Evolutionary conservation across 805 yeast genomes (phyloP), one percentile per base, ranked within the genome.

Genomic region (Lipomyces sp.): DNA sequence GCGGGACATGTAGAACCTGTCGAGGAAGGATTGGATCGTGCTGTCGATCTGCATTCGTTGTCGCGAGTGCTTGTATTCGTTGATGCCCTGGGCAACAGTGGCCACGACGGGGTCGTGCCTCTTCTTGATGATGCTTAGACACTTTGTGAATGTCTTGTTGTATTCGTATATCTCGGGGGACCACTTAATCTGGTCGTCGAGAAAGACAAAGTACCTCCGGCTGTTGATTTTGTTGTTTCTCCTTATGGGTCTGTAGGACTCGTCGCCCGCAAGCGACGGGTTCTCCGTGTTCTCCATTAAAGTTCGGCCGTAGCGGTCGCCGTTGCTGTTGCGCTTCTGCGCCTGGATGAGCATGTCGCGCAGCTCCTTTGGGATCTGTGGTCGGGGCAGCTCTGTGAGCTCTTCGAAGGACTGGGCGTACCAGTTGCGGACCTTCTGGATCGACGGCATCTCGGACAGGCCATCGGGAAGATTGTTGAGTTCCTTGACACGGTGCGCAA

Each of bases 61-160:
- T 22, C 65, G 64, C 10, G 74, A 65, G 23, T 74, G 75, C 63
- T 88, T 88, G 95, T 96, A 89, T 66, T 87, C 95, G 61, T 84
- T 83, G 7, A 89, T 95, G 32, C 96, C 96, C 59, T 86, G 87
- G 0, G 61, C 63, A 63, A 89, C 83, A 0, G 96, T 87, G 14
- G 95, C 83, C 16, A 89, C 96, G 0, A 95, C 90, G 7, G 95
- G 95, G 67, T 89, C 96, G 66, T 88, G 96, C 31, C 96, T 74
- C 58, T 77, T 79, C 64, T 88, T 89, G 68, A 88, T 88, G 54
- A 76, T 79, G 45, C 79, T 76, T 53, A 88, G 72, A 0, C 85
- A 73, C 36, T 82, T 82, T 39, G 82, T 79, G 10, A 87, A 91
- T 13, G 66, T 58, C 61, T 77, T 77, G 67, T 85, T 89, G 69